Percentiles rank a stretch among this genome's conserved stretches.
Conservation (phyloP, 2,329 filamentous ascomycete genomes). For the Seiridium cupressi region DNA sequence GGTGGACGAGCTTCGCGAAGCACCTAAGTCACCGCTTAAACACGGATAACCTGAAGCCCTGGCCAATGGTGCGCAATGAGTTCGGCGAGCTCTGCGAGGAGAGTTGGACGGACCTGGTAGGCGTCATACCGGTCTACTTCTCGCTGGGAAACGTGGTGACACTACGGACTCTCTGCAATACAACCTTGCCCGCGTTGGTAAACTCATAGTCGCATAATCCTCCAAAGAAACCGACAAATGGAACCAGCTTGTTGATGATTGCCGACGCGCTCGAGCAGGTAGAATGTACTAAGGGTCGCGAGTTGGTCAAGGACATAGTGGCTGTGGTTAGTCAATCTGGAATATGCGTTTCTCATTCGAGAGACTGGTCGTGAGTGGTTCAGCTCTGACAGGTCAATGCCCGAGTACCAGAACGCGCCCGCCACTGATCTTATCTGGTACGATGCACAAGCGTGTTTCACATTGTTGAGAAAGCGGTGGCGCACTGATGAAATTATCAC, state of each 20-base stretch:
- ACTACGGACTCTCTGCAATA: not conserved
- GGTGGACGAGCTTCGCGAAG: constrained; percentile 6
- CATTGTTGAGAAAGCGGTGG: constrained; percentile 3
- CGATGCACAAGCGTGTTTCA: constrained; percentile 1
- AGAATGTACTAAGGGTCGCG: not conserved
- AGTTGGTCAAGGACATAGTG: not conserved
- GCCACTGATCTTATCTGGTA: constrained; percentile 8
- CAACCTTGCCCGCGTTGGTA: not conserved
- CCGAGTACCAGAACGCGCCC: not conserved
- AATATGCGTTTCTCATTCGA: constrained; percentile 1
- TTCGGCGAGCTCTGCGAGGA: not conserved
- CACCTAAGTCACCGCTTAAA: not conserved
- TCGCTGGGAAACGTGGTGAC: not conserved
- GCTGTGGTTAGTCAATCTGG: not conserved
- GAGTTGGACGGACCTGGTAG: not conserved
- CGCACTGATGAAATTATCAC: not conserved
- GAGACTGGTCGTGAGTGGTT: constrained; percentile 5
- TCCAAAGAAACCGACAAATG: not conserved
- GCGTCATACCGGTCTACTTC: not conserved
- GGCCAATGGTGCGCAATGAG: not conserved
- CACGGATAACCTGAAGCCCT: not conserved
- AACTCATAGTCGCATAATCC: not conserved
- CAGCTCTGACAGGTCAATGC: not conserved
- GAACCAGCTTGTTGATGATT: not conserved
- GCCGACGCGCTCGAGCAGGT: not conserved